Evolutionary conservation across 1,284 basidiomycete genomes (phyloP), one percentile per base, ranked within the genome.

Genomic region (Psilocybe mexicana): DNA sequence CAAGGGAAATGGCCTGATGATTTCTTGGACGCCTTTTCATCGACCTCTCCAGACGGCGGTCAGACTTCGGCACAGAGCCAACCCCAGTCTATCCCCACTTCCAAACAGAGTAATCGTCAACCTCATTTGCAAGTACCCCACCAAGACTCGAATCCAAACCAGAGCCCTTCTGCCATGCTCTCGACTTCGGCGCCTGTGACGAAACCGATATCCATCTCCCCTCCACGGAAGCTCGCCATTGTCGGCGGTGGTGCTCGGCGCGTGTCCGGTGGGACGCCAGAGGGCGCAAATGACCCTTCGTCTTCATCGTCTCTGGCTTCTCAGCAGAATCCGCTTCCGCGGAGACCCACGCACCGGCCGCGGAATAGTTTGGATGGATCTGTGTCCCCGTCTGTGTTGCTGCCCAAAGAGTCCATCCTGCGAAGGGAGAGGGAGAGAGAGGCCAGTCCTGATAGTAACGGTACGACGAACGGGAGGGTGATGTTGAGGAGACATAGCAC

Each of bases 1-100:
- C 88, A 92, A 70, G 89, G 87, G 57, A 90, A 88, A 70, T 91
- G 88, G 88, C 89, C 90, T 1, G 88, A 92, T 68, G 90, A 92
- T 70, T 90, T 90, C 67, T 69, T 90, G 57, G 83, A 84, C 65
- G 83, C 76, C 24, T 82, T 87, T 63, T 48, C 43, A 26, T 24
- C 35, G 36, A 26, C 44, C 2, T 48, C 54, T 25, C 54, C 25
- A 18, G n/a, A 36, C 14, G 10, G 33, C n/a, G 12, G 38, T 54
- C 3, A 46, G 14, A 44, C 10, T 33, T 45, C 47, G 30, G 33
- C 45, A 46, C 3, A 46, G 11, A 44, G 52, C 14, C 54, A 53
- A 49, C 44, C 35, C 52, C 61, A 57, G 44, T 51, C 58, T 55
- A 58, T 67, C 67, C 52, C 73, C 67, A 30, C 66, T 23, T 3